phyloP scores from a whole-genome alignment of 371 early-diverging fungal genomes.

The Lichtheimia corymbifera region DNA sequence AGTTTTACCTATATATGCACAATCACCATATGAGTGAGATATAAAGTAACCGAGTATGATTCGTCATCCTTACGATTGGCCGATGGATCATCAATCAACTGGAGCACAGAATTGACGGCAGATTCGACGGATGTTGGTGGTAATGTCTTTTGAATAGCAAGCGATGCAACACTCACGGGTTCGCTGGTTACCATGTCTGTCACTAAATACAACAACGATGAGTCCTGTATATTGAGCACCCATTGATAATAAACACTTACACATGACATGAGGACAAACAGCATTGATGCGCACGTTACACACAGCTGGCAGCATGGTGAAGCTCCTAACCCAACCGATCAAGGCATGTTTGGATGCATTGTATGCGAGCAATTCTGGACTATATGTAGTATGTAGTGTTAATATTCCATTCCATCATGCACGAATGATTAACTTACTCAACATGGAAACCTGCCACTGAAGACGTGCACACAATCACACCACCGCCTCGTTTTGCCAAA shows the following conservation, averaged over 20 bases:
- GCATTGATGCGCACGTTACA: slow-evolving; percentile 46
- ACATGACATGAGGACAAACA: neutral
- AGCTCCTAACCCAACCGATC: slow-evolving; percentile 22
- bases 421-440: neutral
- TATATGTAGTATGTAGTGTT: neutral
- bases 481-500: slow-evolving; percentile 42
- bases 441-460: slow-evolving; percentile 29
- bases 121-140: slow-evolving; percentile 3
- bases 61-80: slow-evolving; percentile 4
- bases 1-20: neutral
- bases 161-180: no score
- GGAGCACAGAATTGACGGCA: neutral
- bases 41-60: neutral
- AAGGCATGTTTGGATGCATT: slow-evolving; percentile 26
- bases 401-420: neutral
- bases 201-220: neutral
- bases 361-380: slow-evolving; percentile 9
- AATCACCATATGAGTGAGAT: neutral
- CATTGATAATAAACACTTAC: neutral
- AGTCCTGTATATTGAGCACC: neutral
- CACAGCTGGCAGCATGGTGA: slow-evolving; percentile 21
- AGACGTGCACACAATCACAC: slow-evolving; percentile 49
- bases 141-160: no score
- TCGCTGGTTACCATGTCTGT: neutral
- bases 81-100: slow-evolving; percentile 1